These are phyloP conservation scores for Pyrus communis DNA, from an alignment of 306 rosid genomes.

Conservation along the genomic window DNA sequence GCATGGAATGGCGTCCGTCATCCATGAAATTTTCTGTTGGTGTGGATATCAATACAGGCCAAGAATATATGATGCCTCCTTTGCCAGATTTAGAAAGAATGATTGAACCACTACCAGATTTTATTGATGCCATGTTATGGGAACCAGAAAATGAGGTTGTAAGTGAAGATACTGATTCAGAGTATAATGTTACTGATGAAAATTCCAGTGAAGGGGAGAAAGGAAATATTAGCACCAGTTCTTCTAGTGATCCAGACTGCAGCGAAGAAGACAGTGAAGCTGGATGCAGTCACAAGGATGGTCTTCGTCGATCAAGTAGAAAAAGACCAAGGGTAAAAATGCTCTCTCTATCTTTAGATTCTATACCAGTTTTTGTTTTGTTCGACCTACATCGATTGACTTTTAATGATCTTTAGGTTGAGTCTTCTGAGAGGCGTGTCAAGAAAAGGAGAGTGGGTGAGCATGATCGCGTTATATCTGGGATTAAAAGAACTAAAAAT, in stretches of 20 bases:
- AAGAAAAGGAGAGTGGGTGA: conserved; percentile 69
- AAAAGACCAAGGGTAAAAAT: conserved; percentile 45
- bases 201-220: conserved; percentile 60
- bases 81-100: conserved; percentile 81
- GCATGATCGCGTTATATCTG: conserved; percentile 36
- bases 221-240: conserved; percentile 40
- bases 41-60: conserved; percentile 37
- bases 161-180: conserved; percentile 76
- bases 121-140: conserved; percentile 66
- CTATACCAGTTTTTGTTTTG: conserved; percentile 3
- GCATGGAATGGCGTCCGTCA: conserved; percentile 85
- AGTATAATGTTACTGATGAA: conserved; percentile 68
- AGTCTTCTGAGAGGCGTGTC: conserved; percentile 61
- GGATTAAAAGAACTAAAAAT: conserved; percentile 45
- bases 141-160: conserved; percentile 69
- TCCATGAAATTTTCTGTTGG: conserved; percentile 56
- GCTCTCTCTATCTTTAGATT: conserved; percentile 2
- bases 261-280: conserved; percentile 38
- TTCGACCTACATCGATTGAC: conserved; percentile 17
- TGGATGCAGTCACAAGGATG: conserved; percentile 42
- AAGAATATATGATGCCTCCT: conserved; percentile 61
- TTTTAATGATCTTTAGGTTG: conserved; percentile 37
- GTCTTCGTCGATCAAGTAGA: conserved; percentile 75
- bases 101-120: conserved; percentile 68
- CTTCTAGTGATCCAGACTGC: conserved; percentile 54